Percentiles rank a stretch among this genome's conserved stretches.
phyloP scores from a whole-genome alignment of 2,329 filamentous ascomycete genomes.

The Alternaria metachromatica region DNA sequence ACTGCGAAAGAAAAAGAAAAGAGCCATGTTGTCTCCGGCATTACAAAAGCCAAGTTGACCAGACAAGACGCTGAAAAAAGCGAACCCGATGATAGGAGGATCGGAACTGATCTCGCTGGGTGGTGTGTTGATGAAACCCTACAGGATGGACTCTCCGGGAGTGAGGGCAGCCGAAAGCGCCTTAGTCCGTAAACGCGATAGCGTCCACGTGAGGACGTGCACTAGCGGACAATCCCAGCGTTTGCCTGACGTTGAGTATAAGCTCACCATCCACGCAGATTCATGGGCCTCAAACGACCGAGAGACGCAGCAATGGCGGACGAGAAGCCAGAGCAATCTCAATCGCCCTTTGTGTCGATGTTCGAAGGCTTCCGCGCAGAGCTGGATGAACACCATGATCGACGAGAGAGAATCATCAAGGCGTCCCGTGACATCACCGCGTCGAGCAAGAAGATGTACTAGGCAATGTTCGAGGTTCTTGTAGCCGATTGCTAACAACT shows the following conservation, averaged over 20 bases:
- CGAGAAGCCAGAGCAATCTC: constrained; percentile 36
- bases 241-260: constrained; percentile 30
- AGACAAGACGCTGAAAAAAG: background rate
- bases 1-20: constrained; percentile 44
- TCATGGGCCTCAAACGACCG: constrained; percentile 41
- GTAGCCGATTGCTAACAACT: constrained; percentile 17
- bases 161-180: constrained; percentile 22
- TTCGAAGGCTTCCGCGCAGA: constrained; percentile 87
- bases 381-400: constrained; percentile 92
- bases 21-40: constrained; percentile 24
- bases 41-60: background rate
- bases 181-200: constrained; percentile 26
- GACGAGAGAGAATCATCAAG: constrained; percentile 88
- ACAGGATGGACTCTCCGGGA: constrained; percentile 2
- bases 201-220: constrained; percentile 30
- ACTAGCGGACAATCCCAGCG: constrained; percentile 21
- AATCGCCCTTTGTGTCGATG: constrained; percentile 66
- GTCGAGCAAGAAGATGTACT: constrained; percentile 94
- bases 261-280: constrained; percentile 13
- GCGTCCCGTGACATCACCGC: constrained; percentile 91
- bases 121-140: background rate
- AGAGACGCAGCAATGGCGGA: constrained; percentile 47
- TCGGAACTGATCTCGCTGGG: background rate
- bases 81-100: background rate
- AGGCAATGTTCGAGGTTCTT: background rate